phyloP scores from a whole-genome alignment of 805 yeast genomes.

The Cephaloascus fragrans region DNA sequence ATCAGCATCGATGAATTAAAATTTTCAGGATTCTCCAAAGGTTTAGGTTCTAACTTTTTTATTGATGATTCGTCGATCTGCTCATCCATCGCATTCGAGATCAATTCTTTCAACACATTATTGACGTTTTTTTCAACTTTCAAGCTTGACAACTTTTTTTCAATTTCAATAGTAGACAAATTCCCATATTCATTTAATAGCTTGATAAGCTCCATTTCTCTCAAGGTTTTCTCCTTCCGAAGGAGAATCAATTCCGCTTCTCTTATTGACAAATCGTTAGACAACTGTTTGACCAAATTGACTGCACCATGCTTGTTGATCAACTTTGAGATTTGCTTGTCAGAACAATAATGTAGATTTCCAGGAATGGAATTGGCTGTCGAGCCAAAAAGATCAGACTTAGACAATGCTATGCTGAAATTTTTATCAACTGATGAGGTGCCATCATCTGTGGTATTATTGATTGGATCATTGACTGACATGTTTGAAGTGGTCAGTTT shows the following conservation, averaged over 20 bases:
- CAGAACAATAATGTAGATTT: constrained; percentile 21
- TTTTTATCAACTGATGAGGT: background rate
- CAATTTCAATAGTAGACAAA: constrained; percentile 23
- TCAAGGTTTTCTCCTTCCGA: constrained; percentile 18
- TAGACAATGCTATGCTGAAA: background rate
- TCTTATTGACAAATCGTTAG: constrained; percentile 35
- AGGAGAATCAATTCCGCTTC: constrained; percentile 34
- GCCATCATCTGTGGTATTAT: too few species aligned
- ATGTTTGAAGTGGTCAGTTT: too few species aligned
- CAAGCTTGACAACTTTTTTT: constrained; percentile 13
- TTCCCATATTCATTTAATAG: constrained; percentile 25
- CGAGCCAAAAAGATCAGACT: background rate
- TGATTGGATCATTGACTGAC: too few species aligned
- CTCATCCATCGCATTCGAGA: constrained; percentile 19
- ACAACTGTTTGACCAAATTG: constrained; percentile 33
- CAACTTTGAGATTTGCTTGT: constrained; percentile 16
- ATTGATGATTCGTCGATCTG: constrained; percentile 4
- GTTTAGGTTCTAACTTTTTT: background rate
- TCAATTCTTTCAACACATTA: constrained; percentile 15
- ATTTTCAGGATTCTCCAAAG: background rate
- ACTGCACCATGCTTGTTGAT: constrained; percentile 20
- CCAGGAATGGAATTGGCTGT: constrained; percentile 16
- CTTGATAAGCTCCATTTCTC: constrained; percentile 22
- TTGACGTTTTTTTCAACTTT: constrained; percentile 9
- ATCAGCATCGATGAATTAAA: background rate